Percentiles rank a stretch among this genome's conserved stretches.
phyloP scores from a whole-genome alignment of 2,329 filamentous ascomycete genomes.

The Pestalotiopsis sp. region DNA sequence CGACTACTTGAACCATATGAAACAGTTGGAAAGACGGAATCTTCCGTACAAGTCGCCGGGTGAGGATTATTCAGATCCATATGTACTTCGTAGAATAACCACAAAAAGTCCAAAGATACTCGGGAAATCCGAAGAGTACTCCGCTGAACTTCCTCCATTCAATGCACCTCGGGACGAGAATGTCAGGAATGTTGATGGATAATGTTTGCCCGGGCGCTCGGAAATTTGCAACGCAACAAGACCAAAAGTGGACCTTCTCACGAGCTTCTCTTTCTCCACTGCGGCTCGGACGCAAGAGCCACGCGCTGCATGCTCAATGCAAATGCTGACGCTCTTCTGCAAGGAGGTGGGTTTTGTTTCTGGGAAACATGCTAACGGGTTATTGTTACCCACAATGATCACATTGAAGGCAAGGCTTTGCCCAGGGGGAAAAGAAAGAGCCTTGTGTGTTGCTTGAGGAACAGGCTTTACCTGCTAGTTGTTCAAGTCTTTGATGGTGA shows the following conservation, averaged over 20 bases:
- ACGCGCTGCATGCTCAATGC: neutral
- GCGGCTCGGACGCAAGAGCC: neutral
- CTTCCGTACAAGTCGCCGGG: no score
- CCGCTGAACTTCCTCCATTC: neutral
- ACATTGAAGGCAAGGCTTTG: neutral
- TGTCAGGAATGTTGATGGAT: neutral
- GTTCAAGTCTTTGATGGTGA: neutral
- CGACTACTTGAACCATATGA: no score
- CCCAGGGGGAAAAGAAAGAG: neutral
- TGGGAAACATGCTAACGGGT: neutral
- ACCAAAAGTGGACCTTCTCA: neutral
- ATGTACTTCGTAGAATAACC: no score
- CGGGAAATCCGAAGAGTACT: no score
- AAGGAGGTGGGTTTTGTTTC: neutral
- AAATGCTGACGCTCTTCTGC: neutral
- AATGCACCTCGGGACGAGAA: neutral
- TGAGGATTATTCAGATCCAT: no score
- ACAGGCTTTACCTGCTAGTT: neutral
- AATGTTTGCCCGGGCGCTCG: neutral
- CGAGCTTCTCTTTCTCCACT: neutral
- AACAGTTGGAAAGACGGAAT: no score
- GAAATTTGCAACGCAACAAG: neutral
- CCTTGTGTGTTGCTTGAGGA: neutral
- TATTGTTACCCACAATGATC: neutral
- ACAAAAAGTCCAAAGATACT: no score